Evolutionary conservation across 306 rosid genomes (phyloP).

Genomic region (Hylodesmum podocarpum): DNA sequence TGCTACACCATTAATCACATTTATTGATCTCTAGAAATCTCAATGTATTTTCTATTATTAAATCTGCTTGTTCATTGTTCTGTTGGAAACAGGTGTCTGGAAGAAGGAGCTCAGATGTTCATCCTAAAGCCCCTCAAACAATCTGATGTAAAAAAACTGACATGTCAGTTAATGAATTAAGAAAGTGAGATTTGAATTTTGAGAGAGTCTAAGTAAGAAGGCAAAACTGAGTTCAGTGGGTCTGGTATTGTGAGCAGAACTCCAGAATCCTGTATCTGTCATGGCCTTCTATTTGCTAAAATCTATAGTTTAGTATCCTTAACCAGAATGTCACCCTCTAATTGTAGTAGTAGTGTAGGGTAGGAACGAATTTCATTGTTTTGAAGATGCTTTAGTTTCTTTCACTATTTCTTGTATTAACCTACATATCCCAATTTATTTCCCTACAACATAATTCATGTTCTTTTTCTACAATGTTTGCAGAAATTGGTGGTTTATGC

Average conservation of each 20-base stretch:
- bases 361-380: conserved; percentile 33
- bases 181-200: conserved; percentile 30
- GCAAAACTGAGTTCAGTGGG: conserved; percentile 10
- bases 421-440: conserved; percentile 20
- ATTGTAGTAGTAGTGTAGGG: conserved; percentile 18
- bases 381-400: conserved; percentile 25
- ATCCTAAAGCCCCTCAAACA: conserved; percentile 82
- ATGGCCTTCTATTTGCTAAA: not conserved
- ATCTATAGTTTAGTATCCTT: conserved; percentile 2
- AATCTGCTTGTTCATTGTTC: not conserved
- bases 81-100: conserved; percentile 63
- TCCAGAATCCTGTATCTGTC: not conserved
- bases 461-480: not conserved
- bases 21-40: not conserved
- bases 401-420: conserved; percentile 2
- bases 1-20: not conserved
- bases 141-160: conserved; percentile 71
- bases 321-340: conserved; percentile 25
- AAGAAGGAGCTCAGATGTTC: conserved; percentile 98
- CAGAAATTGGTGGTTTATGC: not conserved
- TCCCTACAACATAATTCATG: conserved; percentile 8
- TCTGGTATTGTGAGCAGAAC: not conserved
- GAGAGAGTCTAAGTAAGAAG: not conserved
- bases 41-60: not conserved
- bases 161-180: conserved; percentile 72